phyloP scores from a whole-genome alignment of 768 basidiomycete species.

The Suillus sp. region DNA sequence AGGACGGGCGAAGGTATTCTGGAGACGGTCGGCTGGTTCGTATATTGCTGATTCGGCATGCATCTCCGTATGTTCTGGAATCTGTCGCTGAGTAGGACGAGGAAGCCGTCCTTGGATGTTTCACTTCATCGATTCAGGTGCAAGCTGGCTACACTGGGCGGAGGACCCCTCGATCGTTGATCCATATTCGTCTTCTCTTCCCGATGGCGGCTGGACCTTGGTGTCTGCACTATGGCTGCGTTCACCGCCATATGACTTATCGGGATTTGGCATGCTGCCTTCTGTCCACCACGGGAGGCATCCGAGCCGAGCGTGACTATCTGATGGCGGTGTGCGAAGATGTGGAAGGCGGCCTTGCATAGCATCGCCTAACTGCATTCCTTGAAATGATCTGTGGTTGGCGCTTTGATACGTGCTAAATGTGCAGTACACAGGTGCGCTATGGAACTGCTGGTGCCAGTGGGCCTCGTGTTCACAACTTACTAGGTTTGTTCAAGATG shows the following conservation, averaged over 20 bases:
- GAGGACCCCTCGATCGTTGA: slow-evolving; percentile 6
- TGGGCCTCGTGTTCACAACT: slow-evolving; percentile 1
- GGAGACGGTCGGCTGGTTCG: slow-evolving; percentile 3
- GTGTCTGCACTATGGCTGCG: slow-evolving; percentile 1
- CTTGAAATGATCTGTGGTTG: not conserved
- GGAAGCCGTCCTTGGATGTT: slow-evolving; percentile 5
- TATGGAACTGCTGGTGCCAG: not conserved
- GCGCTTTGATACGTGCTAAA: not conserved
- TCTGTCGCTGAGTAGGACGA: slow-evolving; percentile 5
- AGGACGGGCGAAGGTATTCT: slow-evolving; percentile 1
- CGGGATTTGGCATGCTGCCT: not conserved
- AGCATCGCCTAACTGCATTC: not conserved
- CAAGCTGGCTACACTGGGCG: not conserved
- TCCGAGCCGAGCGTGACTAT: not conserved
- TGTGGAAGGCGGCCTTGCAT: slow-evolving; percentile 6
- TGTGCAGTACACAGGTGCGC: slow-evolving; percentile 5
- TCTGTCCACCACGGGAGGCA: not conserved
- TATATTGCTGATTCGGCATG: not conserved
- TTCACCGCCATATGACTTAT: not conserved
- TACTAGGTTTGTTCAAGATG: not conserved
- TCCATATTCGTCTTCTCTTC: not conserved
- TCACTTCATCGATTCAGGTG: not conserved
- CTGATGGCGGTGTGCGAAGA: slow-evolving; percentile 3
- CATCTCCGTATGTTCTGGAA: too few relatives aligned
- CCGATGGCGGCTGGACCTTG: not conserved